Percentiles rank a stretch among this genome's conserved stretches.
Evolutionary conservation across 129 eudicot genomes (phyloP).

Genomic region (Heracleum sosnowskyi): DNA sequence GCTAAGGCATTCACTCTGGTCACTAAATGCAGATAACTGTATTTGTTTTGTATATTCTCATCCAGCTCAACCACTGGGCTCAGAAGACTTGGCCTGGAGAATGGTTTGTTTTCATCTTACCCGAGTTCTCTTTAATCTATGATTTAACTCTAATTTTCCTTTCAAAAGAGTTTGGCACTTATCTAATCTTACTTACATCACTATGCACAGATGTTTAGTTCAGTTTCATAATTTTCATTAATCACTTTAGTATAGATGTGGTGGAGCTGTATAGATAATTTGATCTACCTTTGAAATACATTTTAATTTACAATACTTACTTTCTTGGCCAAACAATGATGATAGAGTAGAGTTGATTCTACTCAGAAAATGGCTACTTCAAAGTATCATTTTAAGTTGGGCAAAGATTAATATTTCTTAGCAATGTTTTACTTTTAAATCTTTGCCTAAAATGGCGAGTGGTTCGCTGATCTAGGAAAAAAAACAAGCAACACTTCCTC

Average conservation of each 20-base stretch:
- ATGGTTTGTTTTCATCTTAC: constrained; percentile 49
- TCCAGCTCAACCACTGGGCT: constrained; percentile 93
- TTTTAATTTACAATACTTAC: no score
- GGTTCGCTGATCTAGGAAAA: no score
- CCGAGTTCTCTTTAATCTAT: neutral
- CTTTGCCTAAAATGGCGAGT: neutral
- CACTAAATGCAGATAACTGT: constrained; percentile 59
- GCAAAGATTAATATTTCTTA: neutral
- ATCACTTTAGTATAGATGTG: neutral
- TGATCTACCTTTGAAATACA: neutral
- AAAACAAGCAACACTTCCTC: no score
- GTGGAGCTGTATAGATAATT: neutral
- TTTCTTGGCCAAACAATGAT: no score
- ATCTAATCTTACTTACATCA: neutral
- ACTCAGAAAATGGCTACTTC: neutral
- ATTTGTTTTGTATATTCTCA: constrained; percentile 77
- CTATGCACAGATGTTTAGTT: neutral
- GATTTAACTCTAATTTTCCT: neutral
- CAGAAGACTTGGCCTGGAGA: constrained; percentile 96
- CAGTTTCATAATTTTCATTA: neutral
- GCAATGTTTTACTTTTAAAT: neutral
- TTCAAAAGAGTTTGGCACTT: neutral
- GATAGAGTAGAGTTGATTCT: no score
- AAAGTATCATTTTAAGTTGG: neutral
- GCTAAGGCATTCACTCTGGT: neutral